Conservation (phyloP, 345 rosid genomes). For the Syzygium jambos region DNA sequence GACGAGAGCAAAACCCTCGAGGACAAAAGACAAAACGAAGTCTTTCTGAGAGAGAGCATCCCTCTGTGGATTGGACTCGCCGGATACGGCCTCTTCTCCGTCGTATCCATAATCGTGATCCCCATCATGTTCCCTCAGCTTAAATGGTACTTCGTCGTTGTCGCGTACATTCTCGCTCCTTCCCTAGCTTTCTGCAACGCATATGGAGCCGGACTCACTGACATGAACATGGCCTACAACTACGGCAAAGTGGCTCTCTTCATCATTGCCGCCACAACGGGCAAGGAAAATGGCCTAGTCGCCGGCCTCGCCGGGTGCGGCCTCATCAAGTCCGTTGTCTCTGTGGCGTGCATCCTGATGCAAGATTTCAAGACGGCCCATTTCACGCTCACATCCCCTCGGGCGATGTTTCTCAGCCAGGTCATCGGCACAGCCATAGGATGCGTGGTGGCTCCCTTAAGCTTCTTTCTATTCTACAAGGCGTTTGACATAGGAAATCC, state of each 20-base stretch:
- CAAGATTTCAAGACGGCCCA: constrained; percentile 95
- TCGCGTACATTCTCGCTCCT: constrained; percentile 78
- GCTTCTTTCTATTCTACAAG: constrained; percentile 84
- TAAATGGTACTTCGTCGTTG: constrained; percentile 74
- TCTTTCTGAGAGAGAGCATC: constrained; percentile 59
- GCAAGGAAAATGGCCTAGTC: constrained; percentile 68
- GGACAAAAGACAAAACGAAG: constrained; percentile 42
- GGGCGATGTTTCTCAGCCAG: constrained; percentile 88
- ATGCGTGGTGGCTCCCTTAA: constrained; percentile 62
- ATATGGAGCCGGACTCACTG: constrained; percentile 92
- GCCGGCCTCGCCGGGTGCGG: constrained; percentile 92
- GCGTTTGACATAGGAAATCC: constrained; percentile 91
- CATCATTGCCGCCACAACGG: constrained; percentile 63
- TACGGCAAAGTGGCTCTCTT: constrained; percentile 94
- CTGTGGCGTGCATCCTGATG: constrained; percentile 85
- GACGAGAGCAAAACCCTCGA: constrained; percentile 14
- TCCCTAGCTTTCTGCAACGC: constrained; percentile 91
- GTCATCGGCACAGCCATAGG: constrained; percentile 69
- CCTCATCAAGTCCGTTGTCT: constrained; percentile 78
- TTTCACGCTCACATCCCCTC: constrained; percentile 68
- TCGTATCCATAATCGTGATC: constrained; percentile 47
- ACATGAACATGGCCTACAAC: constrained; percentile 94
- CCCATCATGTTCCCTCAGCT: constrained; percentile 89
- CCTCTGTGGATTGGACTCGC: constrained; percentile 65
- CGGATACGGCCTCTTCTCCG: constrained; percentile 50